Percentiles rank a stretch among this genome's conserved stretches.
Conservation (phyloP, 495 filamentous ascomycete species). For the Hypoxylon rickii region DNA sequence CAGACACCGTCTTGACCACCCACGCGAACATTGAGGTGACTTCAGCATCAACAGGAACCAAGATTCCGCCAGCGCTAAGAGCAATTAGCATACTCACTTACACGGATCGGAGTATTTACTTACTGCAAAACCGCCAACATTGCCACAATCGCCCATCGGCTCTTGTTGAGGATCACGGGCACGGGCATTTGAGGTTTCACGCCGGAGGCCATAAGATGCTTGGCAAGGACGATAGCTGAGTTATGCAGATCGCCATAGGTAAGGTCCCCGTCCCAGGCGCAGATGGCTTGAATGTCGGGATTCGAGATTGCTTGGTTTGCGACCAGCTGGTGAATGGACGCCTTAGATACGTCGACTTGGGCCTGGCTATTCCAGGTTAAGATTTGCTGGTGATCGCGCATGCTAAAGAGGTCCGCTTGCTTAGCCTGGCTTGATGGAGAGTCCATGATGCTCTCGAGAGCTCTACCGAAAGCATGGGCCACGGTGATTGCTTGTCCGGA, state of each 20-base stretch:
- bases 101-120: constrained; percentile 12
- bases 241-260: constrained; percentile 49
- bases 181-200: constrained; percentile 49
- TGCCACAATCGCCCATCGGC: constrained; percentile 49
- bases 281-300: constrained; percentile 48
- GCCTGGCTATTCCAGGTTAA: constrained; percentile 47
- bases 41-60: constrained; percentile 50
- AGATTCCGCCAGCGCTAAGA: constrained; percentile 46
- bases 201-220: constrained; percentile 47
- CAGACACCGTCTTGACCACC: constrained; percentile 46
- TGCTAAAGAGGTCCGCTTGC: constrained; percentile 49
- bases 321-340: constrained; percentile 44
- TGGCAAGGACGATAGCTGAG: constrained; percentile 44
- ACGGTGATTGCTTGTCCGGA: constrained; percentile 46
- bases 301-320: constrained; percentile 38
- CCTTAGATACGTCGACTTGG: constrained; percentile 34
- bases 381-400: constrained; percentile 50
- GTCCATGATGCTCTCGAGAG: constrained; percentile 47
- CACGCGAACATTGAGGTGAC: constrained; percentile 47
- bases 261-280: constrained; percentile 50
- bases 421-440: constrained; percentile 41
- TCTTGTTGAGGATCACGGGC: constrained; percentile 53
- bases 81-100: neutral
- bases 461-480: constrained; percentile 48
- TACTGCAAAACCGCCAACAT: constrained; percentile 55